Base-by-base conservation (phyloP, 352 stramenopile species). In the Plasmopara muralis region DNA sequence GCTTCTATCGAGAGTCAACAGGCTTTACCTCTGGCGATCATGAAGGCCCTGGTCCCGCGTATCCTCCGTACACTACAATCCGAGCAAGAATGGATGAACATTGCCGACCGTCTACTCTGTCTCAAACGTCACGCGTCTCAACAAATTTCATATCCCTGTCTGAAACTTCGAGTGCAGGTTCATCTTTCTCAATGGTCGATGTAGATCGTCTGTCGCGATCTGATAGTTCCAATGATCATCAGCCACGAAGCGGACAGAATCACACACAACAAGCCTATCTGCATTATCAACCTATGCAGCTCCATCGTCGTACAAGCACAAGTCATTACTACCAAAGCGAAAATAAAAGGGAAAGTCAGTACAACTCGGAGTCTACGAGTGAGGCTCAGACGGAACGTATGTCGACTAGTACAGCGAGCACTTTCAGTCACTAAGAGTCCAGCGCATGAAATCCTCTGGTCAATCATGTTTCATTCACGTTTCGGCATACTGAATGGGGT, bases 171-270 rank as follows among this genome's bases (percentile, higher is more conserved):
- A 49, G 57, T 25, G 41, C 71, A n/a, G 62, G 20, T 25, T 25
- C 20, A 3, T 25, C 62, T 3, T 84, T 87, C 46, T 85, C 74
- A 1, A 84, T 85, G 72, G 62, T 82, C 51, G 72, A 82, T 48
- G 74, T 84, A 20, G 77, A 88, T 35, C 70, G 77, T 12, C 1
- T 25, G 20, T 25, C 20, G 20, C 20, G 20, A 25, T 25, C 20
- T 25, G n/a, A n/a, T n/a, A n/a, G n/a, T n/a, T n/a, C n/a, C n/a
- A 25, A 25, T 25, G 9, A 28, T 5, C 61, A 73, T 5, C 51
- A 73, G 41, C 39, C 37, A 37, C 49, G 43, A 25, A 59, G 42
- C n/a, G 67, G 62, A 20, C 50, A 59, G 6, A 59, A 47, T 2
- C 62, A 58, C 44, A 39, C 37, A 2, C 47, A 62, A 9, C 44